Conservation (phyloP, 495 filamentous ascomycete genomes). For the Neurospora cerealis region DNA sequence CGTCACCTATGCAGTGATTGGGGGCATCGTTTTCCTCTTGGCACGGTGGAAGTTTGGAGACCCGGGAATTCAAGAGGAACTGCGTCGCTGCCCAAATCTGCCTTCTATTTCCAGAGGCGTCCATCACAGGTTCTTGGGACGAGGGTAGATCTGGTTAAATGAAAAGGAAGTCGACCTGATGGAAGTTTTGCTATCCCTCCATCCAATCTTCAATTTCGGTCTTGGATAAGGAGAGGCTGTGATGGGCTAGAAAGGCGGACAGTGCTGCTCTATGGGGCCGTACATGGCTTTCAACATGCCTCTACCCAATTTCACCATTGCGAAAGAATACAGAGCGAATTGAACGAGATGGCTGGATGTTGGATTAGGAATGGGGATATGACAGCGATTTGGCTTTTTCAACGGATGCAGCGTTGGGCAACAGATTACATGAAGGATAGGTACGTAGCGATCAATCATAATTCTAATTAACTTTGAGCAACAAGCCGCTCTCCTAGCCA, state of each 20-base stretch:
- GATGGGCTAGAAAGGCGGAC: background rate
- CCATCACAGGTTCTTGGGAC: background rate
- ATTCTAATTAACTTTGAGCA: background rate
- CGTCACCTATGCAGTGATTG: background rate
- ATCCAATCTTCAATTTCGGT: background rate
- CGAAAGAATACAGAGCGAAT: background rate
- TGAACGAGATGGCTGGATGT: background rate
- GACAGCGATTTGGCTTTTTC: background rate
- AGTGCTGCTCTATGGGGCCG: background rate
- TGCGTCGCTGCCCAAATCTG: background rate
- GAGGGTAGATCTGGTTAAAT: background rate
- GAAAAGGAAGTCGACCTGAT: background rate
- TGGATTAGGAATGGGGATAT: background rate
- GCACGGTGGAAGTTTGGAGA: background rate
- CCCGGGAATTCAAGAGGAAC: background rate
- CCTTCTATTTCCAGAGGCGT: background rate
- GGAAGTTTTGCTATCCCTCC: background rate
- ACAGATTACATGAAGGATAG: background rate
- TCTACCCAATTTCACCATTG: background rate
- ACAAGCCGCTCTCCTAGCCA: background rate
- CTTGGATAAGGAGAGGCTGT: background rate
- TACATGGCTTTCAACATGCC: background rate
- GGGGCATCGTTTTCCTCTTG: background rate
- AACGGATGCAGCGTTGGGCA: background rate
- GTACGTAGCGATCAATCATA: background rate